Percentiles rank a stretch among this genome's conserved stretches.
These are phyloP conservation scores for Entomortierella beljakovae DNA, from an alignment of 192 early-diverging fungal genomes.

Conservation along the genomic window DNA sequence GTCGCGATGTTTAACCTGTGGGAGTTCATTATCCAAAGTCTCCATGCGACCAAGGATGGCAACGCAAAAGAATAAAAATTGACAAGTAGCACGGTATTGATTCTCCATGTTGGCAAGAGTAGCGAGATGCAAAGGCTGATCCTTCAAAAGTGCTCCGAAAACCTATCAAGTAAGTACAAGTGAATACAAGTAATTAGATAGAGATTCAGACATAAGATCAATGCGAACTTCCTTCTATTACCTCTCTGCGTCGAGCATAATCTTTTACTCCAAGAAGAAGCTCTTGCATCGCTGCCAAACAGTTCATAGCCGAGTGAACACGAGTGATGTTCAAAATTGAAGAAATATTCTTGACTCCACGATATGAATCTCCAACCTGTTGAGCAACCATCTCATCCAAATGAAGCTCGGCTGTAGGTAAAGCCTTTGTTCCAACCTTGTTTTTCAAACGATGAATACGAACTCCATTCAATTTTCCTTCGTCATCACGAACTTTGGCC, in stretches of 20 bases:
- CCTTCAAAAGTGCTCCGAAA: slow-evolving; percentile 62
- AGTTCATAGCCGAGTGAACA: slow-evolving; percentile 65
- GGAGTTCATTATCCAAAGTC: slow-evolving; percentile 18
- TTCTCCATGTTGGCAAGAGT: slow-evolving; percentile 71
- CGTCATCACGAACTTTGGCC: slow-evolving; percentile 63
- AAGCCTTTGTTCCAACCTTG: slow-evolving; percentile 76
- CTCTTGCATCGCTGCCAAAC: slow-evolving; percentile 56
- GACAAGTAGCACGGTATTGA: slow-evolving; percentile 60
- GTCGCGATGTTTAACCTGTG: slow-evolving; percentile 34
- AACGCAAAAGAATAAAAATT: slow-evolving; percentile 67
- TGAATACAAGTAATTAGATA: not conserved
- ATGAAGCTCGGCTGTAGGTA: slow-evolving; percentile 80
- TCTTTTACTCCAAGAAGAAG: slow-evolving; percentile 65
- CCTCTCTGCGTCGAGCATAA: slow-evolving; percentile 69
- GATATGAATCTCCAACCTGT: slow-evolving; percentile 59
- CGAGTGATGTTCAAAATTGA: slow-evolving; percentile 79
- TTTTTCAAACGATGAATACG: slow-evolving; percentile 77
- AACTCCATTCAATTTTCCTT: slow-evolving; percentile 70
- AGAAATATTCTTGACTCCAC: slow-evolving; percentile 72
- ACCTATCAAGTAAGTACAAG: slow-evolving; percentile 20
- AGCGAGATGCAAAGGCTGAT: slow-evolving; percentile 70
- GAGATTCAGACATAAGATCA: not conserved
- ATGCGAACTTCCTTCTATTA: slow-evolving; percentile 1
- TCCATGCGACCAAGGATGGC: slow-evolving; percentile 69
- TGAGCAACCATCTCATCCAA: slow-evolving; percentile 64